phyloP scores from a whole-genome alignment of 129 eudicot species.

The Pulicaria dysenterica region DNA sequence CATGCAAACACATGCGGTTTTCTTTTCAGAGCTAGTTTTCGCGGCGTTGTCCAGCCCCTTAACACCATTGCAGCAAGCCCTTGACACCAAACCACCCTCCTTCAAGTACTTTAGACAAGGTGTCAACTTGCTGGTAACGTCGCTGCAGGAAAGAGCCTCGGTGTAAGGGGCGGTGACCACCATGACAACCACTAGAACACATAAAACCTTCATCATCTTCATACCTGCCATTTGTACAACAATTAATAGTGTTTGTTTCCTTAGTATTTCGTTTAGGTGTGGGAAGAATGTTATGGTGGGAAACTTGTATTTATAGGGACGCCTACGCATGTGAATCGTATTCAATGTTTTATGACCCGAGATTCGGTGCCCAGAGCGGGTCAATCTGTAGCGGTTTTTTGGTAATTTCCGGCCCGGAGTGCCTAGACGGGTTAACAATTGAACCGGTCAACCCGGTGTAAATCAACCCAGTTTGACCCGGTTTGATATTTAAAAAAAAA shows the following conservation, averaged over 20 bases:
- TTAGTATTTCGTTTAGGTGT: constrained; percentile 10
- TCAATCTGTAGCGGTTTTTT: too few relatives aligned
- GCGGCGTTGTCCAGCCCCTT: constrained; percentile 24
- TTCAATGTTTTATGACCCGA: too few relatives aligned
- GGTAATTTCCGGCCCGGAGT: too few relatives aligned
- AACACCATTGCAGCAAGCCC: constrained; percentile 42
- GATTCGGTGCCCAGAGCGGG: too few relatives aligned
- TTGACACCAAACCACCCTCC: background rate
- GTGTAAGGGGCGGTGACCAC: constrained; percentile 29
- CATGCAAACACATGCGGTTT: constrained; percentile 43
- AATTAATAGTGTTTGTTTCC: background rate
- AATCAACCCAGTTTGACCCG: too few relatives aligned
- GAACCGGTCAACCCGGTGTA: too few relatives aligned
- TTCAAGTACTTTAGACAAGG: constrained; percentile 40
- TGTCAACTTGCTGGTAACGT: constrained; percentile 16
- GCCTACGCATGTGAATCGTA: background rate
- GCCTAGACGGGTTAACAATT: too few relatives aligned
- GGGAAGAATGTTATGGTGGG: constrained; percentile 2
- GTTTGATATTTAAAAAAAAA: too few relatives aligned
- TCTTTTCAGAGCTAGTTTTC: constrained; percentile 29
- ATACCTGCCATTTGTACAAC: constrained; percentile 12
- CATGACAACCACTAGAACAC: constrained; percentile 20
- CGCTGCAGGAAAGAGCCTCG: constrained; percentile 38
- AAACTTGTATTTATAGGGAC: constrained; percentile 20
- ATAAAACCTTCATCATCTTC: constrained; percentile 6